Evolutionary conservation across 176 grass and related monocot species (phyloP).

Genomic region (Melocanna baccifera): DNA sequence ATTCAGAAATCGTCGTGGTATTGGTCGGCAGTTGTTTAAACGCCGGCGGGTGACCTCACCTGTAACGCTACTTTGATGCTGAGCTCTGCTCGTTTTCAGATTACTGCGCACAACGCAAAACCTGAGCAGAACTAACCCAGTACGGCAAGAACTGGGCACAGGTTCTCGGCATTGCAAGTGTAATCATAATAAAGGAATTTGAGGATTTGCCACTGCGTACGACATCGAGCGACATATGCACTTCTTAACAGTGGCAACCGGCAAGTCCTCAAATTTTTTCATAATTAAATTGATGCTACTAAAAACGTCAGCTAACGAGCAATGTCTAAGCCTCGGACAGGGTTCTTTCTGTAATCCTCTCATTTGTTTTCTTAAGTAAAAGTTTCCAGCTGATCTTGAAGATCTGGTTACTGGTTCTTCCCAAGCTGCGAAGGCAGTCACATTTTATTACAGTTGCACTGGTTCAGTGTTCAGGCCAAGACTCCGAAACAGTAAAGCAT

Average conservation of each 20-base stretch:
- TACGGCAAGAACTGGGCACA: not conserved
- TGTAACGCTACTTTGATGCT: not conserved
- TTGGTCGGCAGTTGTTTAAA: not conserved
- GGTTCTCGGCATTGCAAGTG: not conserved
- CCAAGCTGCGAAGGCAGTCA: not conserved
- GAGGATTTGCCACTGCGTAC: too few relatives aligned
- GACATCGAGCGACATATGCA: too few relatives aligned
- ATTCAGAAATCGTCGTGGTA: not conserved
- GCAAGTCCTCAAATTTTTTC: too few relatives aligned
- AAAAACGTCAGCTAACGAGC: not conserved
- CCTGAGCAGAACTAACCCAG: not conserved
- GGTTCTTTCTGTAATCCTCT: not conserved
- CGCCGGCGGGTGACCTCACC: not conserved
- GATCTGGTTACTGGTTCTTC: not conserved
- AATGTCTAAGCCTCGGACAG: not conserved
- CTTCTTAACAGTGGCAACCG: too few relatives aligned
- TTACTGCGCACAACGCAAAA: not conserved
- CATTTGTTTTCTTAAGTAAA: not conserved
- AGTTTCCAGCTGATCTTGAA: not conserved
- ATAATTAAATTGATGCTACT: not conserved
- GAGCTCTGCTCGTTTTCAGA: not conserved
- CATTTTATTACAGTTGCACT: conserved; percentile 11
- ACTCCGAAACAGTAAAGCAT: not conserved
- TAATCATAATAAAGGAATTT: too few relatives aligned
- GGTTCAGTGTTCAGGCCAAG: not conserved